Evolutionary conservation across 192 early-diverging fungal genomes (phyloP), one percentile per base, ranked within the genome.

Genomic region (Coemansia sp.): DNA sequence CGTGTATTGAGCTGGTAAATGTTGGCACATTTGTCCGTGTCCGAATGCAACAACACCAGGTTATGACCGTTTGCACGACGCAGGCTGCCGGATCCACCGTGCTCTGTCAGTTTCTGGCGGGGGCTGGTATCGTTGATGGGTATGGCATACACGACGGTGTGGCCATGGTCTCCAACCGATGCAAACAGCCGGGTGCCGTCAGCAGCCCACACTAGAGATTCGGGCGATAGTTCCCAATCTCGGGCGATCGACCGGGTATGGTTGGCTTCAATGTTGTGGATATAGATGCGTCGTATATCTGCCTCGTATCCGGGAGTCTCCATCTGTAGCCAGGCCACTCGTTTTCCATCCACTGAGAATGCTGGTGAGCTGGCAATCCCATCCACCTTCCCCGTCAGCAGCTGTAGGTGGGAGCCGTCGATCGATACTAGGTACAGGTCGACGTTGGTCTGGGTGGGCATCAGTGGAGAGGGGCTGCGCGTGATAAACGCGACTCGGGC

Each of bases 271-370:
- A 56, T 35, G 33, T 66, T 49, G 38, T 79, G 60, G 22, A 87
- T 28, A 22, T 80, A 66, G 18, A 92, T 82, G 8, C 78, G 66
- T 41, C 84, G 85, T 36, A 71, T 79, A 42, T 88, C 88, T 3
- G 90, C 64, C 55, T 92, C 88, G 51, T 92, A 86, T 14, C 82
- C 75, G 3, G 81, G 81, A 31, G 61, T 77, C 38, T 75, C 64
- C 81, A 89, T 90, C 68, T 91, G 85, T 27, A 92, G 64, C 67
- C 85, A 92, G 5, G 85, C 81, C 25, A 92, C 43, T 19, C 51
- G 55, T 16, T 49, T 64, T n/a, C 88, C 88, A 20, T 84, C 85
- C 2, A 74, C 47, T 0, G 82, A 78, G 47, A 82, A 88, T 20
- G 53, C 66, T 8, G 90, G 88, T 16, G 47, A 34, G 20, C 75